phyloP scores from a whole-genome alignment of 1,139 yeast genomes.

The Magnusiomyces sp. region DNA sequence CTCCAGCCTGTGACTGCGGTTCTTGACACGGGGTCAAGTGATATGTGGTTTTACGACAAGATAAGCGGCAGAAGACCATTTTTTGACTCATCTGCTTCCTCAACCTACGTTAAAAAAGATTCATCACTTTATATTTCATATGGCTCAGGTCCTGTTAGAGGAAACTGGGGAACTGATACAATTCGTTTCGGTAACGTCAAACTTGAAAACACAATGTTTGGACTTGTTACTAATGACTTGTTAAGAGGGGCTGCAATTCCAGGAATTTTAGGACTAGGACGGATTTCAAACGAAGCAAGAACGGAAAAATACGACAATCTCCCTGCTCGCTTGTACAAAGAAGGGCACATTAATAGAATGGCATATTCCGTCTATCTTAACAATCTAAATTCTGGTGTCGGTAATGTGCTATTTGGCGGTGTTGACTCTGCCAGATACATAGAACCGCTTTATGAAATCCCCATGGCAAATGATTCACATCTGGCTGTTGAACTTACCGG shows the following conservation, averaged over 20 bases:
- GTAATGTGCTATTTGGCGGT: constrained; percentile 43
- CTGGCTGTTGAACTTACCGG: constrained; percentile 9
- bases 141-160: constrained; percentile 39
- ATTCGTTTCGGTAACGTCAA: constrained; percentile 37
- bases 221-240: constrained; percentile 11
- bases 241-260: constrained; percentile 10
- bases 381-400: constrained; percentile 25
- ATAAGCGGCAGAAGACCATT: constrained; percentile 19
- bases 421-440: constrained; percentile 42
- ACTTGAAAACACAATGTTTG: constrained; percentile 43
- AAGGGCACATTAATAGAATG: constrained; percentile 37
- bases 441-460: constrained; percentile 31
- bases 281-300: constrained; percentile 8
- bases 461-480: constrained; percentile 14
- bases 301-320: constrained; percentile 26
- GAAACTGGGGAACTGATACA: constrained; percentile 53
- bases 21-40: constrained; percentile 42
- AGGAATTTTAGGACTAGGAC: constrained; percentile 14
- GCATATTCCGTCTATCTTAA: constrained; percentile 36
- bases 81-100: constrained; percentile 20
- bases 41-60: constrained; percentile 37
- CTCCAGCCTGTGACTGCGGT: constrained; percentile 33
- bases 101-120: constrained; percentile 18
- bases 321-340: constrained; percentile 38
- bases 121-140: constrained; percentile 21